phyloP scores from a whole-genome alignment of 2,329 filamentous ascomycete genomes.

The Beauveria caledonica region DNA sequence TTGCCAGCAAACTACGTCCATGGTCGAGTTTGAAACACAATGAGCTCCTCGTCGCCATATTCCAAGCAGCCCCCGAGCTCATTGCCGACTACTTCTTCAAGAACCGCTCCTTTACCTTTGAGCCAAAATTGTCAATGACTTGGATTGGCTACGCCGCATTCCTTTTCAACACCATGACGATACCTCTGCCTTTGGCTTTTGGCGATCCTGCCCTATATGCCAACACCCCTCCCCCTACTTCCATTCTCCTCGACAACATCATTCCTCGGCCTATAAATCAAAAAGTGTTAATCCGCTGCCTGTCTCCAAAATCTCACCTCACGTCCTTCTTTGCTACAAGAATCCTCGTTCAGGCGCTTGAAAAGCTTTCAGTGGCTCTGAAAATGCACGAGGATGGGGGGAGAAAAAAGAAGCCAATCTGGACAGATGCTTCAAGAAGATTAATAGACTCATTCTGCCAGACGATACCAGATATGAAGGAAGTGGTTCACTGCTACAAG shows the following conservation, averaged over 20 bases:
- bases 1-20: conserved; percentile 70
- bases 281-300: conserved; percentile 68
- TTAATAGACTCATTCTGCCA: conserved; percentile 68
- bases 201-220: conserved; percentile 54
- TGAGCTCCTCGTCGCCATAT: conserved; percentile 72
- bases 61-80: conserved; percentile 74
- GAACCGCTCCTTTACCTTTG: conserved; percentile 74
- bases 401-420: conserved; percentile 37
- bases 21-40: conserved; percentile 76
- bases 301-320: conserved; percentile 69
- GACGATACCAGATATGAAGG: conserved; percentile 73
- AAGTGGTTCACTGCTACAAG: conserved; percentile 67
- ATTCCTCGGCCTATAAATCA: conserved; percentile 75
- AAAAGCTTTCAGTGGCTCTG: conserved; percentile 63
- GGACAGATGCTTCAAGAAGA: conserved; percentile 60
- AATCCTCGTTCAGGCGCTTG: conserved; percentile 67
- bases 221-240: conserved; percentile 68
- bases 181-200: conserved; percentile 65
- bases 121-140: conserved; percentile 83
- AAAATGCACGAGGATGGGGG: conserved; percentile 48
- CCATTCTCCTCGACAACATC: conserved; percentile 75
- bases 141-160: conserved; percentile 94
- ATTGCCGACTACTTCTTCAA: conserved; percentile 79
- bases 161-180: conserved; percentile 69
- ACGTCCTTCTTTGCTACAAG: conserved; percentile 78